Evolutionary conservation across 768 basidiomycete genomes (phyloP).

Genomic region (Terana coerulea): DNA sequence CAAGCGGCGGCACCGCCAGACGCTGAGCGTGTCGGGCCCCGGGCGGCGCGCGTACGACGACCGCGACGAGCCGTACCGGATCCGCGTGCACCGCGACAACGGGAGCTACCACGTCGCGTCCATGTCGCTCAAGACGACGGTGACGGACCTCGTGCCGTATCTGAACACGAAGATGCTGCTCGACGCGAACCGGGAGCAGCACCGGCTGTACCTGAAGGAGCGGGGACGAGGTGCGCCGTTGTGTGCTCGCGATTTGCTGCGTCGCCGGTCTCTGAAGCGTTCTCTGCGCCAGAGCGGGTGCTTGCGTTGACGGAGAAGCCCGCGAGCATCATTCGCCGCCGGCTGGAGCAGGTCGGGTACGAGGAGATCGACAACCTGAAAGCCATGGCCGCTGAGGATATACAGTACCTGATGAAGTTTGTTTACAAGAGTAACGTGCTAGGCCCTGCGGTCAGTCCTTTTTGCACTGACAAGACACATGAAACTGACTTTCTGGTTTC

Average conservation of each 20-base stretch:
- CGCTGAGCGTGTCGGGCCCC: not conserved
- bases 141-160: conserved; percentile 57
- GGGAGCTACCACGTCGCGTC: conserved; percentile 68
- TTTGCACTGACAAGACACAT: no score
- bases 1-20: not conserved
- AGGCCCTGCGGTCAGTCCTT: conserved; percentile 51
- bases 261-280: no score
- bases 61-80: conserved; percentile 36
- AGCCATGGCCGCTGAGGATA: conserved; percentile 69
- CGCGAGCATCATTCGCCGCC: conserved; percentile 75
- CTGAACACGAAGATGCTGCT: conserved; percentile 56
- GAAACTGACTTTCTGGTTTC: conserved; percentile 1
- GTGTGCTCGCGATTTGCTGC: not conserved
- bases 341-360: conserved; percentile 89
- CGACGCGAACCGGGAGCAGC: conserved; percentile 50
- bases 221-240: conserved; percentile 60
- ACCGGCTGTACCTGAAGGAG: conserved; percentile 73
- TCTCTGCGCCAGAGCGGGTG: conserved; percentile 83
- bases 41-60: not conserved
- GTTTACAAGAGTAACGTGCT: conserved; percentile 80
- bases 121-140: conserved; percentile 62
- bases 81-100: conserved; percentile 77
- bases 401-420: conserved; percentile 85
- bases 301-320: conserved; percentile 80
- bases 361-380: conserved; percentile 76